Percentiles rank a stretch among this genome's conserved stretches.
Conservation (phyloP, 2,329 filamentous ascomycete species). For the Dactylellina drechsleri region DNA sequence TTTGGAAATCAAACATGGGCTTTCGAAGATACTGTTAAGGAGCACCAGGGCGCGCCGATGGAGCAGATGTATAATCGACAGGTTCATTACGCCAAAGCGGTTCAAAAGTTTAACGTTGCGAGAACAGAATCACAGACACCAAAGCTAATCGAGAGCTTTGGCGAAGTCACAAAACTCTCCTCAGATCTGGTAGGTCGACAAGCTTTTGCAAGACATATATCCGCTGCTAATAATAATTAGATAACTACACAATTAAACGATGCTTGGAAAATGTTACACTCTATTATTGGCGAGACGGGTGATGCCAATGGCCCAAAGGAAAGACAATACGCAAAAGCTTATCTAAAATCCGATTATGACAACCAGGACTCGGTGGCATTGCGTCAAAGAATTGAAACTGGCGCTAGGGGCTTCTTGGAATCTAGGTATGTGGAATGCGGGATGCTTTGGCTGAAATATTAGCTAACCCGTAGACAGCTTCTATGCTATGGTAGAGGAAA, state of each 20-base stretch:
- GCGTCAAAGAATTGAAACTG: conserved; percentile 57
- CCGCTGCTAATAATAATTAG: conserved; percentile 36
- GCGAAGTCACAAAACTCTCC: conserved; percentile 56
- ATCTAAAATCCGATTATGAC: conserved; percentile 56
- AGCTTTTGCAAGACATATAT: no score
- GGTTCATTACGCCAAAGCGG: conserved; percentile 55
- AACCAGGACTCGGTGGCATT: conserved; percentile 56
- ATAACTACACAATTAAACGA: conserved; percentile 58
- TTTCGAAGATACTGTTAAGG: conserved; percentile 52
- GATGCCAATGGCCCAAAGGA: conserved; percentile 56
- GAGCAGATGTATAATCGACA: conserved; percentile 56
- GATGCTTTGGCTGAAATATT: neutral
- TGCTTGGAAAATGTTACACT: conserved; percentile 58
- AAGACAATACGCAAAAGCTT: conserved; percentile 56
- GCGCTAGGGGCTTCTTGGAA: conserved; percentile 57
- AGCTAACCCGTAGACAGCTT: conserved; percentile 65
- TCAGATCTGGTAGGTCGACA: conserved; percentile 57
- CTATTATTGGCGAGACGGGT: conserved; percentile 57
- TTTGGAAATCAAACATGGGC: conserved; percentile 52
- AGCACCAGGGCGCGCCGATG: conserved; percentile 52
- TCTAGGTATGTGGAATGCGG: conserved; percentile 57
- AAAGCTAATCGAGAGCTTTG: conserved; percentile 57
- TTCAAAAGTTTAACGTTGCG: conserved; percentile 57
- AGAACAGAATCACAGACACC: conserved; percentile 55
- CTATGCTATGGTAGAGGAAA: conserved; percentile 77